Percentiles rank a stretch among this genome's conserved stretches.
Conservation (phyloP, 108 stramenopile genomes). For the Nannochloropsis salina region DNA sequence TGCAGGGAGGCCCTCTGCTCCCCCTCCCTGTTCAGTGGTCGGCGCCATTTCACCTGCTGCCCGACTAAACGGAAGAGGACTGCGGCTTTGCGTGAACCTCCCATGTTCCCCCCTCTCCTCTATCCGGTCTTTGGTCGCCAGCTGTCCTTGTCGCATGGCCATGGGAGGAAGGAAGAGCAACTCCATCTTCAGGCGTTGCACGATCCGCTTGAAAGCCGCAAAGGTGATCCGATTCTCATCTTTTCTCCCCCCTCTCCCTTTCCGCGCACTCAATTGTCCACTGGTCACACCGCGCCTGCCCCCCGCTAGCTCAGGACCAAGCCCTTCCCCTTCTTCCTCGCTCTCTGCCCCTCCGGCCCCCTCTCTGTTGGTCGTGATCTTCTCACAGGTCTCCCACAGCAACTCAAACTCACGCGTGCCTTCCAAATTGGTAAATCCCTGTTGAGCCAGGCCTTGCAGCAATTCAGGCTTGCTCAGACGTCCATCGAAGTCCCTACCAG, state of each 20-base stretch:
- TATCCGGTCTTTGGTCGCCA: background rate
- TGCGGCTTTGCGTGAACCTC: background rate
- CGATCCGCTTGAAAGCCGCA: background rate
- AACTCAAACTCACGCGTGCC: constrained; percentile 11
- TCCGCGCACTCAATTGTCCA: background rate
- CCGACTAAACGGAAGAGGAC: background rate
- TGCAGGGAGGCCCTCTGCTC: background rate
- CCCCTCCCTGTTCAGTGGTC: background rate
- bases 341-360: background rate
- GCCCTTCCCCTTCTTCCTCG: background rate
- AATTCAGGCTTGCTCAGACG: background rate
- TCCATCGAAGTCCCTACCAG: background rate
- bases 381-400: background rate
- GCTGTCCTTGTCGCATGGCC: background rate
- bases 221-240: constrained; percentile 11
- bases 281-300: background rate
- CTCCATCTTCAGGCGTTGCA: constrained; percentile 13
- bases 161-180: background rate
- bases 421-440: background rate
- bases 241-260: background rate
- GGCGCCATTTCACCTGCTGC: background rate
- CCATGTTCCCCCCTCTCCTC: background rate
- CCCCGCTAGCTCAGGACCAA: background rate
- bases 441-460: background rate
- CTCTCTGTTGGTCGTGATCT: background rate